Evolutionary conservation across 2,329 filamentous ascomycete species (phyloP), one percentile per base, ranked within the genome.

Genomic region (Xylogone sp.): DNA sequence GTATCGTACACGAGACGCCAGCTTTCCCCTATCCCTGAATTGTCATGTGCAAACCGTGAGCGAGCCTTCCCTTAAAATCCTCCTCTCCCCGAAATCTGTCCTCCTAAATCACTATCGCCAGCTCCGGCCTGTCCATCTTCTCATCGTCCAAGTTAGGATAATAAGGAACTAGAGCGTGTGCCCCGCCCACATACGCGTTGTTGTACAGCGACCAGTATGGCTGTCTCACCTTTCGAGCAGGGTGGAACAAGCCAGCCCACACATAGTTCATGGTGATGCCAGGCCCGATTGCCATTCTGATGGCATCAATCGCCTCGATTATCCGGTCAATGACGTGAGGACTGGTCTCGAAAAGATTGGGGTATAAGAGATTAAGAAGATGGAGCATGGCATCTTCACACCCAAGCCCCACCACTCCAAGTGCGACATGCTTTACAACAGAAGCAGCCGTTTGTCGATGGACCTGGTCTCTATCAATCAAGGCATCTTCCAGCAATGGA

Each of bases 381-480:
- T 99, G 94, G 45, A 99, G 80, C 93, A 99, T 97, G 45, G 94
- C 94, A 67, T 99, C 94, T 73, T 99, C 94, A 69, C 93, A 97
- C 21, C 95, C 95, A 3, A 99, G 81, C 29, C 94, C 94, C 47
- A 97, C 93, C n/a, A 97, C 94, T 49, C 95, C 95, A 0, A 99
- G 82, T 1, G 94, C 94, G 54, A 99, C 90, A 68, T 99, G 94
- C 76, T 99, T 99, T 70, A 99, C 94, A 1, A 97, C 94, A 1
- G 87, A 91, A 21, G 94, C 94, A 1, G 94, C 94, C 1, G 94
- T 99, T 70, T 99, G 94, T 22, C 94, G 86, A 73, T 99, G 94
- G 1, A 99, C 94, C 73, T 99, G 94, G 69, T 99, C 94, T 55
- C 94, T 87, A 70, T 99, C 94, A 71, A 97, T 97, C 55, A 99